phyloP scores from a whole-genome alignment of 768 basidiomycete genomes.

The Mycena kentingensis region DNA sequence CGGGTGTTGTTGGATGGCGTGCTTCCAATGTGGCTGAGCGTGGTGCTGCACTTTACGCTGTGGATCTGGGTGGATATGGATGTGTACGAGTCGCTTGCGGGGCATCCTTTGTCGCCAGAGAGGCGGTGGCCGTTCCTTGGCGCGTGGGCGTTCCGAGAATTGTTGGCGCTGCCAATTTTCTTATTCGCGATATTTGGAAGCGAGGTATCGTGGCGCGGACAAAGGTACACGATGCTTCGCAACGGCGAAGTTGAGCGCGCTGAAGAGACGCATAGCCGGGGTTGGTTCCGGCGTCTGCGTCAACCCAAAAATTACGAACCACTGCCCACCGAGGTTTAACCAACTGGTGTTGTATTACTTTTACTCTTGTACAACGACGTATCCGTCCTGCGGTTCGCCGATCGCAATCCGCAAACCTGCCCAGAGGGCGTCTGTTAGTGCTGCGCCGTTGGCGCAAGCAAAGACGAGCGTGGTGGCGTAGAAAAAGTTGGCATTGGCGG shows the following conservation, averaged over 20 bases:
- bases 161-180: constrained; percentile 88
- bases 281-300: too few relatives aligned
- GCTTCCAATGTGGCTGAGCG: constrained; percentile 54
- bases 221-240: constrained; percentile 66
- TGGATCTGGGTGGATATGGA: constrained; percentile 85
- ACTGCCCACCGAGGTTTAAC: too few relatives aligned
- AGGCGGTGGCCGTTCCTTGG: constrained; percentile 61
- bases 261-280: constrained; percentile 20
- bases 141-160: constrained; percentile 84
- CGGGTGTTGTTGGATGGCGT: too few relatives aligned
- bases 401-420: constrained; percentile 80
- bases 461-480: constrained; percentile 96
- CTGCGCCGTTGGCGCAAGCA: constrained; percentile 84
- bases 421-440: constrained; percentile 78
- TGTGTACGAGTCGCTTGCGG: constrained; percentile 76
- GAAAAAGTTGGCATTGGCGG: constrained; percentile 98
- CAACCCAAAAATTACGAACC: too few relatives aligned
- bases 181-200: constrained; percentile 77
- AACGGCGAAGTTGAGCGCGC: constrained; percentile 68
- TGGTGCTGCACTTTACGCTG: constrained; percentile 57
- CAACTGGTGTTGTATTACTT: too few relatives aligned
- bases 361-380: constrained; percentile 64
- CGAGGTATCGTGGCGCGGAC: constrained; percentile 87
- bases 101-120: constrained; percentile 54
- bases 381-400: constrained; percentile 53